Evolutionary conservation across 345 rosid genomes (phyloP).

Genomic region (Carallia brachiata): DNA sequence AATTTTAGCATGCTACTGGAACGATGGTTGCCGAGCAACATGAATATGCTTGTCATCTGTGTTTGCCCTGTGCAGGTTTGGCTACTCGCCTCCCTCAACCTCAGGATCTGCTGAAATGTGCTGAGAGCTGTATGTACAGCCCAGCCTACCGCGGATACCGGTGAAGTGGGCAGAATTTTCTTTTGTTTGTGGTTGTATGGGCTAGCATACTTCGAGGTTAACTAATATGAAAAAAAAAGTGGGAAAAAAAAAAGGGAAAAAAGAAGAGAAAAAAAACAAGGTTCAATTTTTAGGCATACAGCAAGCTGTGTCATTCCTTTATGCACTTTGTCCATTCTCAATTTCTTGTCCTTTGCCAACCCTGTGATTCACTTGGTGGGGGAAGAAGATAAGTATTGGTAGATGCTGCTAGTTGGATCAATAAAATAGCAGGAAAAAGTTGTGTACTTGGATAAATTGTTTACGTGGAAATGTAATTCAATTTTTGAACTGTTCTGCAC

Average conservation of each 20-base stretch:
- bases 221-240: neutral
- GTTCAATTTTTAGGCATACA: neutral
- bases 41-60: neutral
- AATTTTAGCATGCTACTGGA: neutral
- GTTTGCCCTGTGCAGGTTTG: conserved; percentile 3
- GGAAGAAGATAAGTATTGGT: neutral
- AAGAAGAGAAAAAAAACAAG: no score
- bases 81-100: neutral
- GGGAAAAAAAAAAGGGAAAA: no score
- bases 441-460: neutral
- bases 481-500: neutral
- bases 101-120: neutral
- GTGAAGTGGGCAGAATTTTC: neutral
- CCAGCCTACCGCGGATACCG: neutral
- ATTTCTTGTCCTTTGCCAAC: neutral
- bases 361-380: conserved; percentile 1
- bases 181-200: neutral
- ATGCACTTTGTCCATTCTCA: no score
- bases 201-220: neutral
- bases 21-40: neutral
- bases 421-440: neutral
- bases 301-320: neutral
- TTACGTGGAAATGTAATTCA: neutral
- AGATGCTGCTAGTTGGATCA: conserved; percentile 16
- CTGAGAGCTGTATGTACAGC: neutral